Conservation (phyloP, 1,284 basidiomycete species). For the Ceratobasidium sp. region DNA sequence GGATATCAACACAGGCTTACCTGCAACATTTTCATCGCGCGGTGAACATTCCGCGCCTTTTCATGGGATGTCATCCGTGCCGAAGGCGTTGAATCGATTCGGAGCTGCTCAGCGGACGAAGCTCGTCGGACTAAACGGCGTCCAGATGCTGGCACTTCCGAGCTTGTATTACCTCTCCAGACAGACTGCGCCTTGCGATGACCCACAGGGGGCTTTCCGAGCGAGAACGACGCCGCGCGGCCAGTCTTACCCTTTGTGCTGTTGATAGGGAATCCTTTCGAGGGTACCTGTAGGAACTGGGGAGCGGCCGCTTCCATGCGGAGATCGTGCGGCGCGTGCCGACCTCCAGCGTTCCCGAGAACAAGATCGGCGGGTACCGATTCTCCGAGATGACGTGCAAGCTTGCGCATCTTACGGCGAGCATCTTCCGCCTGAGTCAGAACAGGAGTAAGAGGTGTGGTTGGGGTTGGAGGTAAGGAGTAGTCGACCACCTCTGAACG, state of each 20-base stretch:
- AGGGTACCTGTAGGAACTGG: constrained; percentile 22
- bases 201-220: constrained; percentile 10
- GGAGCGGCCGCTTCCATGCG: constrained; percentile 10
- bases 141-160: not conserved
- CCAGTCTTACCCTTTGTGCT: not conserved
- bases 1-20: not conserved
- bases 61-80: constrained; percentile 14
- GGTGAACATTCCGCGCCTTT: constrained; percentile 28
- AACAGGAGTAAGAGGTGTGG: constrained; percentile 19
- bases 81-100: not conserved
- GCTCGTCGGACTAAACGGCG: constrained; percentile 22
- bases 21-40: constrained; percentile 37
- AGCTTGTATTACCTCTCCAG: not conserved
- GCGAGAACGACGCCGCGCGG: not conserved
- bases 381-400: constrained; percentile 35
- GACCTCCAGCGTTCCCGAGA: constrained; percentile 21
- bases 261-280: not conserved
- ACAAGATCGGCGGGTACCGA: constrained; percentile 35
- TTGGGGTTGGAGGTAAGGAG: constrained; percentile 31
- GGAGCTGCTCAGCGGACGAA: constrained; percentile 29
- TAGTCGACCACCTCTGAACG: not conserved
- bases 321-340: constrained; percentile 12
- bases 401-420: constrained; percentile 33
- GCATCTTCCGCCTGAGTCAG: constrained; percentile 35
- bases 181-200: constrained; percentile 36